Base-by-base conservation (phyloP, 441 rosid species). In the Gossypium armourianum region DNA sequence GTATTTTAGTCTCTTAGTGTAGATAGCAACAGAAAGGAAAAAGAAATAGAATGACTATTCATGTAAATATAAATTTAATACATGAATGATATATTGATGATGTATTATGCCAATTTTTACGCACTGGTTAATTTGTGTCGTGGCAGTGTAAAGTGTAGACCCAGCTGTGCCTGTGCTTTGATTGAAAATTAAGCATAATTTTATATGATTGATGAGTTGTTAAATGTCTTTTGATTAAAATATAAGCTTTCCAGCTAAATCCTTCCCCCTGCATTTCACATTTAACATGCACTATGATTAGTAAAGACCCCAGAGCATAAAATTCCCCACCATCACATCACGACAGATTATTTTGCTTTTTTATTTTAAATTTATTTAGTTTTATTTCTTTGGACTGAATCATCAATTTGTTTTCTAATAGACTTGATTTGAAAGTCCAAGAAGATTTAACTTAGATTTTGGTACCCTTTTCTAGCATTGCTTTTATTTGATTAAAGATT, bases 241-340 rank as follows among this genome's bases (percentile, higher is more conserved):
- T 24, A 15, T 63, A 73, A 73, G 75, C 71, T 62, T 58, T 57
- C 53, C 57, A 69, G 20, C 67, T 40, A 62, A 63, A 29, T 29
- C 17, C 43, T 10, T 40, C 12, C 24, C 28, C 4, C 36, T 29
- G n/a, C 47, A 53, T 47, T 76, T 16, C 71, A 40, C 62, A 58
- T 65, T 59, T 50, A 19, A 36, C 26, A 61, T 76, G 70, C 65
- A 36, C 57, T 43, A 28, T 61, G 4, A 59, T 60, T 57, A 0
- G 45, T 3, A 28, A 21, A 47, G 13, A 47, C 40, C 57, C 32
- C 29, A 49, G 6, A 13, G 68, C 45, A 20, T 36, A 54, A 19
- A 26, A 13, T n/a, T 65, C 21, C 32, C 40, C 36, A 21, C 7
- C 4, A 17, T n/a, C 68, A 63, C 12, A 43, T 17, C 68, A 63